phyloP scores from a whole-genome alignment of 1,284 basidiomycete genomes.

The Melampsora abietis-canadensis region DNA sequence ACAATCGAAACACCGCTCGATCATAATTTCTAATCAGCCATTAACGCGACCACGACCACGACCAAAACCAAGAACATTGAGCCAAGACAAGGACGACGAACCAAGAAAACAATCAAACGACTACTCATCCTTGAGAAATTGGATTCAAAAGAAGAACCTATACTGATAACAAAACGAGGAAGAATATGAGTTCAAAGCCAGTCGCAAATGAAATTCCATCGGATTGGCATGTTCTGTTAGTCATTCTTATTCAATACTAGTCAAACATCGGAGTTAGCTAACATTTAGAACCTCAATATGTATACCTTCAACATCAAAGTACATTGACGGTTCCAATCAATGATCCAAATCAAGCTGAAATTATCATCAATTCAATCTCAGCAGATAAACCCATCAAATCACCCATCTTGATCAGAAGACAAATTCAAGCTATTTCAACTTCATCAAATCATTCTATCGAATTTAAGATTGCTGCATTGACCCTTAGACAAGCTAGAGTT shows the following conservation, averaged over 20 bases:
- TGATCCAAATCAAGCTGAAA: constrained; percentile 6
- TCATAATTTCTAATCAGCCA: too few species aligned
- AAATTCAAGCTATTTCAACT: not conserved
- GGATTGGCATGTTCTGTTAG: constrained; percentile 28
- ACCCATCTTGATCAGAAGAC: constrained; percentile 13
- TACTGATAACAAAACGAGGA: too few species aligned
- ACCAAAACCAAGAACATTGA: too few species aligned
- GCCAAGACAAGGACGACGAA: too few species aligned
- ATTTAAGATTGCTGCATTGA: constrained; percentile 43
- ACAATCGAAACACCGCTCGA: too few species aligned
- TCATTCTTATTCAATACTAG: not conserved
- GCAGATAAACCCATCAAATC: constrained; percentile 32
- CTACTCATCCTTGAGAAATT: too few species aligned
- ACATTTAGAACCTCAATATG: not conserved
- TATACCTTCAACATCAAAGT: not conserved
- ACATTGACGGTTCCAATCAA: constrained; percentile 8
- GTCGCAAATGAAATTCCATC: not conserved
- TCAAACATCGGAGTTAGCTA: not conserved
- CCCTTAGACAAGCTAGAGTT: constrained; percentile 49
- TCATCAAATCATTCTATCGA: not conserved
- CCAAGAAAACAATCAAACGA: too few species aligned
- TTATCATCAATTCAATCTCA: constrained; percentile 16
- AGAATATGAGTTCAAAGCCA: too few species aligned
- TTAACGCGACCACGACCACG: too few species aligned
- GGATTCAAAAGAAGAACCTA: too few species aligned